phyloP scores from a whole-genome alignment of 805 yeast species.

The Cyberlindnera americana region DNA sequence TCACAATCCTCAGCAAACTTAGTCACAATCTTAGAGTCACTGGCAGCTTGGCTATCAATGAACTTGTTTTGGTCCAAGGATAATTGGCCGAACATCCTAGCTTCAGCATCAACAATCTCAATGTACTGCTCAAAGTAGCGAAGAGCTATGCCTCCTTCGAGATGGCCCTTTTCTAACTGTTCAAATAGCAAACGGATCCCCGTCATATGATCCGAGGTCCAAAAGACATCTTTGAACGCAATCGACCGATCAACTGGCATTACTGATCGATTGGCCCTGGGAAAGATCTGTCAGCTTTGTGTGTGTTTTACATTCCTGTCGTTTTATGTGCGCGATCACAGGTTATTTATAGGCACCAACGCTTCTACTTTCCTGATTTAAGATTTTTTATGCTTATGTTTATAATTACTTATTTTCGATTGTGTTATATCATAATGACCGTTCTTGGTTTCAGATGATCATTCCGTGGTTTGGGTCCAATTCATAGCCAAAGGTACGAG shows the following conservation, averaged over 20 bases:
- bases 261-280: too few species aligned
- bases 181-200: constrained; percentile 27
- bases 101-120: constrained; percentile 17
- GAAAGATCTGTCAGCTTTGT: too few species aligned
- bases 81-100: constrained; percentile 12
- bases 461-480: constrained; percentile 54
- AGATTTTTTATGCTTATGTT: too few species aligned
- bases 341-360: too few species aligned
- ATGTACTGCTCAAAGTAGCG: constrained; percentile 21
- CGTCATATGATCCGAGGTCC: constrained; percentile 31
- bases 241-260: too few species aligned
- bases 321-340: too few species aligned
- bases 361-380: too few species aligned
- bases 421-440: too few species aligned
- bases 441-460: constrained; percentile 30
- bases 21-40: not conserved
- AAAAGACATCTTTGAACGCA: constrained; percentile 20
- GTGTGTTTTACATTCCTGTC: too few species aligned
- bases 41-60: constrained; percentile 1
- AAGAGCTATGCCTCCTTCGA: constrained; percentile 15
- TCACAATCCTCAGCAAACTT: constrained; percentile 3
- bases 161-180: constrained; percentile 21
- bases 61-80: constrained; percentile 9
- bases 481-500: constrained; percentile 63
- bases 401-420: too few species aligned